These are phyloP conservation scores for Pseudognaphalium luteoalbum DNA, from an alignment of 129 eudicot species.

Conservation along the genomic window DNA sequence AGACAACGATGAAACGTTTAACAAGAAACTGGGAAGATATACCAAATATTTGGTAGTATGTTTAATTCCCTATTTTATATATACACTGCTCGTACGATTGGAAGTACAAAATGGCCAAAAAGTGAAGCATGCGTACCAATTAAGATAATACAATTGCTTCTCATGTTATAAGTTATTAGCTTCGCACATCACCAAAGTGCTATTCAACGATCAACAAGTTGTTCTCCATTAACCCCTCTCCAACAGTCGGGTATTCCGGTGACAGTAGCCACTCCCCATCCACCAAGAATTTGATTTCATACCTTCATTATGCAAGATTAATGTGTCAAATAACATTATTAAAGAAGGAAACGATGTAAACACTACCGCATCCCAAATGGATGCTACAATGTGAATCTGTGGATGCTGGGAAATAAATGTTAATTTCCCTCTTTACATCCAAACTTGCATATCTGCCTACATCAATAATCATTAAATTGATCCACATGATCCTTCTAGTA, in stretches of 20 bases:
- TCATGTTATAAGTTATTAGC: conserved; percentile 13
- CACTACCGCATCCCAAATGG: neutral
- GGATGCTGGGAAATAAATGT: neutral
- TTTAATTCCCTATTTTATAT: conserved; percentile 18
- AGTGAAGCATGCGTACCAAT: neutral
- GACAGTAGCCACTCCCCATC: conserved; percentile 92
- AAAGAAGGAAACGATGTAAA: neutral
- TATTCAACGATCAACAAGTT: conserved; percentile 77
- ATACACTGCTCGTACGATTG: conserved; percentile 7
- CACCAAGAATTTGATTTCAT: conserved; percentile 92
- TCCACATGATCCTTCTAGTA: neutral
- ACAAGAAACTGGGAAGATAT: neutral
- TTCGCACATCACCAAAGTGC: conserved; percentile 1
- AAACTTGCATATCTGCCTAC: neutral
- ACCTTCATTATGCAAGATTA: conserved; percentile 44
- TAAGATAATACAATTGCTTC: neutral
- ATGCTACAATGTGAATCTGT: neutral
- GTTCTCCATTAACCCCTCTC: conserved; percentile 80
- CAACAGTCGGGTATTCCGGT: conserved; percentile 69
- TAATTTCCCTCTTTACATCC: neutral
- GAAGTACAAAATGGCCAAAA: neutral
- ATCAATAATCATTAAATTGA: neutral
- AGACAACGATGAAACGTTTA: neutral
- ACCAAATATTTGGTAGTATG: conserved; percentile 6
- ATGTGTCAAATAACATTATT: neutral